Evolutionary conservation across 257 asterid genomes (phyloP).

Genomic region (Forsythia viridissima): DNA sequence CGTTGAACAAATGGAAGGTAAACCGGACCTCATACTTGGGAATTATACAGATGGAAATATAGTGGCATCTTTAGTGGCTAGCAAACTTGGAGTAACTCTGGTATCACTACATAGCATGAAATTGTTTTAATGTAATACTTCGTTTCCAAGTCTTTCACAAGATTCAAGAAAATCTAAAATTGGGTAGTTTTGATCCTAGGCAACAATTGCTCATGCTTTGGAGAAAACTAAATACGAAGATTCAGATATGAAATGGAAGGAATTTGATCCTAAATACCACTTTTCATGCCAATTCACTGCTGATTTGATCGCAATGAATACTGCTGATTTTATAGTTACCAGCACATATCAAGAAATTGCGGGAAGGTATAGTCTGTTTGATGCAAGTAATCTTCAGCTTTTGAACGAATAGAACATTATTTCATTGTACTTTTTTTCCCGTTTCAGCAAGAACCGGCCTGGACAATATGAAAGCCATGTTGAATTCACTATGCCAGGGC

Average conservation of each 20-base stretch:
- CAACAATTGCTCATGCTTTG: conserved; percentile 92
- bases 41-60: conserved; percentile 89
- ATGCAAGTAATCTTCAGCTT: background rate
- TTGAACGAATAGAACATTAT: background rate
- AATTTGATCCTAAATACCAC: conserved; percentile 72
- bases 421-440: background rate
- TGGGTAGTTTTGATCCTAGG: conserved; percentile 37
- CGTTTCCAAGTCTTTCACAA: background rate
- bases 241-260: conserved; percentile 76
- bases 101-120: conserved; percentile 27
- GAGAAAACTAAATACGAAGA: conserved; percentile 91
- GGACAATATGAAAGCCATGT: conserved; percentile 91
- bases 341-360: conserved; percentile 95
- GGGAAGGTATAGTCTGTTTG: conserved; percentile 56
- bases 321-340: conserved; percentile 79
- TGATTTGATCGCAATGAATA: conserved; percentile 80
- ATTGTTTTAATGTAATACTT: background rate
- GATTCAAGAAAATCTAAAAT: conserved; percentile 3
- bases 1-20: conserved; percentile 69
- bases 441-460: conserved; percentile 60
- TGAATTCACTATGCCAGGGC: conserved; percentile 86
- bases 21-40: conserved; percentile 83
- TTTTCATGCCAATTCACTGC: conserved; percentile 87
- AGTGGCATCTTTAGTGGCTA: conserved; percentile 77
- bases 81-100: conserved; percentile 77